Evolutionary conservation across 352 stramenopile species (phyloP).

Genomic region (Elongisporangium prolatum): DNA sequence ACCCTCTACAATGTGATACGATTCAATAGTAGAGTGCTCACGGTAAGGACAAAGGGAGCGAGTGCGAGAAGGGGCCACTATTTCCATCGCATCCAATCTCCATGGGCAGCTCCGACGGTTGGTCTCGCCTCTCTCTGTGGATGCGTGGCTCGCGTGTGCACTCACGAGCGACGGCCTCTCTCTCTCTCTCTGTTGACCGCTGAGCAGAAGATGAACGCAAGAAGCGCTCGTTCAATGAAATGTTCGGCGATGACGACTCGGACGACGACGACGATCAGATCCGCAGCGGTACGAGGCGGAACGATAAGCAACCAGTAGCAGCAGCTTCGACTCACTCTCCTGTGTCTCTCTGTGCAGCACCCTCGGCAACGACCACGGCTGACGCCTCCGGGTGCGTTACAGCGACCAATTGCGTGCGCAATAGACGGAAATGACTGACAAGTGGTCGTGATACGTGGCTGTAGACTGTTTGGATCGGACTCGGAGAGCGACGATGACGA

Average conservation of each 20-base stretch:
- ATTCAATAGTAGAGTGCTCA: background rate
- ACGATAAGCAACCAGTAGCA: too few relatives aligned
- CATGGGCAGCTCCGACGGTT: constrained; percentile 62
- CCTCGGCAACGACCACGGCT: constrained; percentile 38
- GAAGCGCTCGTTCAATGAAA: constrained; percentile 85
- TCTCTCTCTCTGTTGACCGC: constrained; percentile 1
- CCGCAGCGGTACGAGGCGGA: constrained; percentile 24
- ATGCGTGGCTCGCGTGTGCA: background rate
- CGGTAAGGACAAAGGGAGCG: background rate
- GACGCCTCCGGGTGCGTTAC: constrained; percentile 62
- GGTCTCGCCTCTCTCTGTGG: constrained; percentile 7
- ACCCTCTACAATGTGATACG: background rate
- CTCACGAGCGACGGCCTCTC: background rate
- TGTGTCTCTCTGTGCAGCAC: constrained; percentile 12
- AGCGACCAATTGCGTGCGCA: background rate
- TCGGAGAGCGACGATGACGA: constrained; percentile 81
- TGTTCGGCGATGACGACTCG: constrained; percentile 84
- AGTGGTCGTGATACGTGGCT: background rate
- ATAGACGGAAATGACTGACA: background rate
- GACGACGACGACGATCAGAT: constrained; percentile 60
- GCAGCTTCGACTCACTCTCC: background rate
- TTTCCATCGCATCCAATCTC: constrained; percentile 1
- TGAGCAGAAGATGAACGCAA: constrained; percentile 70
- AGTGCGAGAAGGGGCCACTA: constrained; percentile 5
- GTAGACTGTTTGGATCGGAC: constrained; percentile 80